These are phyloP conservation scores for Berkeleyomyces basicola DNA, from an alignment of 2,329 filamentous ascomycete species.

Conservation along the genomic window DNA sequence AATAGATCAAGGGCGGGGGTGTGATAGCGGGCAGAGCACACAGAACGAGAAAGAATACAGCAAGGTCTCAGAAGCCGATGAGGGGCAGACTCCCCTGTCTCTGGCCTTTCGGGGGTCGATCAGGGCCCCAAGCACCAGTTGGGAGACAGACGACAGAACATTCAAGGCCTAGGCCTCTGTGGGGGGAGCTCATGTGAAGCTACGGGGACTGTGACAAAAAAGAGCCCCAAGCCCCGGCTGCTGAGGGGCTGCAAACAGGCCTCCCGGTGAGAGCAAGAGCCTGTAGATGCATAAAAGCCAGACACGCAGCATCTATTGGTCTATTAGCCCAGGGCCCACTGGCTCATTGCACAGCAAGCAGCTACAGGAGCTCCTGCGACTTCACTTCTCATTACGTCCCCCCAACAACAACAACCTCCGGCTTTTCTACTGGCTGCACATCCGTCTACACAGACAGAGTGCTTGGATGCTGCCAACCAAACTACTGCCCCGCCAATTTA, in stretches of 20 bases:
- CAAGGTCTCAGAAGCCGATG: neutral
- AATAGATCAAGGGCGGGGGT: neutral
- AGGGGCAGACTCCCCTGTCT: neutral
- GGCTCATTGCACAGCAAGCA: neutral
- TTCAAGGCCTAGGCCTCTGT: too few relatives aligned
- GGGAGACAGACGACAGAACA: too few relatives aligned
- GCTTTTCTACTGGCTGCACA: too few relatives aligned
- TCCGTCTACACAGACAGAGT: too few relatives aligned
- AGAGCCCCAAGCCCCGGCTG: neutral
- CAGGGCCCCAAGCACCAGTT: too few relatives aligned
- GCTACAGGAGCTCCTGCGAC: neutral
- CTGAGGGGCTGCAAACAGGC: neutral
- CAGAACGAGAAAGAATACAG: neutral
- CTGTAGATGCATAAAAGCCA: neutral
- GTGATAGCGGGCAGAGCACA: neutral
- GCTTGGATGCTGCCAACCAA: too few relatives aligned
- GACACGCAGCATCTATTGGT: neutral
- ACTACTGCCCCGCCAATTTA: neutral
- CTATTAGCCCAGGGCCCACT: neutral
- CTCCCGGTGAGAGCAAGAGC: neutral
- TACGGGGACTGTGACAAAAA: too few relatives aligned
- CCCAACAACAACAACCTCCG: too few relatives aligned
- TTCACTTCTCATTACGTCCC: too few relatives aligned
- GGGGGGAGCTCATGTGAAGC: too few relatives aligned
- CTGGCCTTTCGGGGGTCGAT: too few relatives aligned